A percentile compares a stretch with the other conserved stretches of the same genome.
Conservation (phyloP, 2,329 filamentous ascomycete genomes). For the Cucurbitaria berberidis region DNA sequence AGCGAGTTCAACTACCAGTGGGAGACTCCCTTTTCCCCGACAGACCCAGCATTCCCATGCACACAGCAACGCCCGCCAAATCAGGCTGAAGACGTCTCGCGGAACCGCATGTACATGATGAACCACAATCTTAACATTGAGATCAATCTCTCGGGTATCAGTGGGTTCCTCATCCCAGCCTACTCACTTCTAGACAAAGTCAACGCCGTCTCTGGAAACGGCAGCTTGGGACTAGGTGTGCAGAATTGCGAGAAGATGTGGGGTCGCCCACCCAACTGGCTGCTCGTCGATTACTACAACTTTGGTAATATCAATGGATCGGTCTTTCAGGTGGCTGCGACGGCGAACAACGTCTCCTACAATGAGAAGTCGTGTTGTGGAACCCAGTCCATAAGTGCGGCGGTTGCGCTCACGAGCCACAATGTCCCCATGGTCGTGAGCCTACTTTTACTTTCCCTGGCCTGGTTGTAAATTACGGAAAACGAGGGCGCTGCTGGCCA, state of each 20-base stretch:
- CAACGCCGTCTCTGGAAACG: slow-evolving; percentile 38
- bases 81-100: slow-evolving; percentile 58
- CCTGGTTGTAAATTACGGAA: not conserved
- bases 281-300: slow-evolving; percentile 48
- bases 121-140: slow-evolving; percentile 90
- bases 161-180: slow-evolving; percentile 52
- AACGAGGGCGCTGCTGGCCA: too few relatives aligned
- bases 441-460: not conserved
- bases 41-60: slow-evolving; percentile 74
- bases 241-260: slow-evolving; percentile 38
- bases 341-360: slow-evolving; percentile 58
- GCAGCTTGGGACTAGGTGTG: slow-evolving; percentile 35
- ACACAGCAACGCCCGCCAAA: slow-evolving; percentile 76
- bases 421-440: not conserved
- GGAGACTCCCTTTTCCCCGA: slow-evolving; percentile 87
- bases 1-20: slow-evolving; percentile 89
- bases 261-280: slow-evolving; percentile 43
- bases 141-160: slow-evolving; percentile 33
- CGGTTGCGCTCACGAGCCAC: not conserved
- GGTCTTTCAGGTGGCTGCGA: slow-evolving; percentile 45
- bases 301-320: slow-evolving; percentile 41
- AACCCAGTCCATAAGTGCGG: not conserved
- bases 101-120: slow-evolving; percentile 74
- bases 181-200: slow-evolving; percentile 35
- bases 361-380: slow-evolving; percentile 32